Base-by-base conservation (phyloP, 139 green algal species). In the Coelastrella sp. region DNA sequence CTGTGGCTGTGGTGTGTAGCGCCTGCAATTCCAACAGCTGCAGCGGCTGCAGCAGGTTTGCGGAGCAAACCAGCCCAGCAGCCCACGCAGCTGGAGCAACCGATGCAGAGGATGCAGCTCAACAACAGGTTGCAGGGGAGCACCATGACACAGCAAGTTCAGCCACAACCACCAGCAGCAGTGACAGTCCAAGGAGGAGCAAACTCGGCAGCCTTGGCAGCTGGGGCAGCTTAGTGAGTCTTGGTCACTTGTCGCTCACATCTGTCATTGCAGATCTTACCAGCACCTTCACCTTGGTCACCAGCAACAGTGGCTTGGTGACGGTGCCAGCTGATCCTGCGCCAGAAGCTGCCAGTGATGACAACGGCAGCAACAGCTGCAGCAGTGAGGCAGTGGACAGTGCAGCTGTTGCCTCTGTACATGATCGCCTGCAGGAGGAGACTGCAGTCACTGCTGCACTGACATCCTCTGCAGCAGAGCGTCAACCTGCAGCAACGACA, bases 281-380 rank as follows among this genome's bases (percentile, higher is more conserved):
- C 14, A 81, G 84, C 68, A 63, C 35, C 12, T 88, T 88, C 49
- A 81, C 84, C 6, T 8, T 88, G 68, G 68, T 70, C 12, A 27
- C 20, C 56, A 59, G 84, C 84, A 88, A 22, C 84, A 57, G 68
- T 19, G 84, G 84, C 68, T 75, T 86, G 57, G 84, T 88, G 20
- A 81, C 9, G 6, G 25, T 88, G 20, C 84, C 84, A 19, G 63
- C 58, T 7, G 24, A 56, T 7, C 17, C 25, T 20, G 74, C 4
- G 9, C 8, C 63, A 27, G 17, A 20, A 27, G 68, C 68, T 76
- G 63, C 11, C 63, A 70, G 12, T 20, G 11, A 12, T 70, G 63
- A 70, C 14, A 15, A 20, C 12, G 63, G 63, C 63, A 70, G 63
- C 4, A 70, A 70, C 12, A 1, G 63, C 14, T 12, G 12, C 14